These are phyloP conservation scores for Tuber aestivum DNA, from an alignment of 495 filamentous ascomycete genomes.

Conservation along the genomic window DNA sequence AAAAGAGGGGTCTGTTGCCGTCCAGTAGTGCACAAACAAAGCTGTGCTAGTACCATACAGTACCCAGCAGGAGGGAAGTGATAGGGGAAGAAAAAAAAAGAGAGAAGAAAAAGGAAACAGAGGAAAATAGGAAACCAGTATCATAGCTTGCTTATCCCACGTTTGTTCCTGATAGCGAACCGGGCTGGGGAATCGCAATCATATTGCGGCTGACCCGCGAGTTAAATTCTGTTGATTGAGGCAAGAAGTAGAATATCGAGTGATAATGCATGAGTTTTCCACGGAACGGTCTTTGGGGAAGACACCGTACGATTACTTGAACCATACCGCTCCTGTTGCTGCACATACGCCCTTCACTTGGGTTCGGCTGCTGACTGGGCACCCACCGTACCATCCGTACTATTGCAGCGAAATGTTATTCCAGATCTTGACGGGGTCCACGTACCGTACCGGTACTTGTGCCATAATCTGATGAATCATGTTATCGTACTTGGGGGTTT, in stretches of 20 bases:
- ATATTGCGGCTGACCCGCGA: not conserved
- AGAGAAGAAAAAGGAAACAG: not conserved
- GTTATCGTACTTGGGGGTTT: not conserved
- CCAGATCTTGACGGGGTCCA: not conserved
- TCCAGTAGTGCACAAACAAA: not conserved
- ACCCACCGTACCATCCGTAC: not conserved
- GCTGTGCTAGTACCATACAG: not conserved
- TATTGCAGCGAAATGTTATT: not conserved
- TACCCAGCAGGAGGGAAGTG: not conserved
- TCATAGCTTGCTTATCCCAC: not conserved
- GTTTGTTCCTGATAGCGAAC: conserved; percentile 1
- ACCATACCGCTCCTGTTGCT: too few relatives aligned
- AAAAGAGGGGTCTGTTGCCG: not conserved
- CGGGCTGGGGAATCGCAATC: not conserved
- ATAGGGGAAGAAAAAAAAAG: not conserved
- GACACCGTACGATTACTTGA: too few relatives aligned
- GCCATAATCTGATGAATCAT: not conserved
- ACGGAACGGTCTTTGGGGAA: not conserved
- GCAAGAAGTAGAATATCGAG: not conserved
- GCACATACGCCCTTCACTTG: not conserved
- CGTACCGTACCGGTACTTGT: too few relatives aligned
- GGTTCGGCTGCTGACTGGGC: not conserved
- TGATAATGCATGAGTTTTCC: not conserved
- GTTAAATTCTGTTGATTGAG: not conserved
- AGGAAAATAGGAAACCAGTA: not conserved